A percentile compares a stretch with the other conserved stretches of the same genome.
These are phyloP conservation scores for Prorocentrum cordatum DNA, from an alignment of 169 alveolate species.

Conservation along the genomic window DNA sequence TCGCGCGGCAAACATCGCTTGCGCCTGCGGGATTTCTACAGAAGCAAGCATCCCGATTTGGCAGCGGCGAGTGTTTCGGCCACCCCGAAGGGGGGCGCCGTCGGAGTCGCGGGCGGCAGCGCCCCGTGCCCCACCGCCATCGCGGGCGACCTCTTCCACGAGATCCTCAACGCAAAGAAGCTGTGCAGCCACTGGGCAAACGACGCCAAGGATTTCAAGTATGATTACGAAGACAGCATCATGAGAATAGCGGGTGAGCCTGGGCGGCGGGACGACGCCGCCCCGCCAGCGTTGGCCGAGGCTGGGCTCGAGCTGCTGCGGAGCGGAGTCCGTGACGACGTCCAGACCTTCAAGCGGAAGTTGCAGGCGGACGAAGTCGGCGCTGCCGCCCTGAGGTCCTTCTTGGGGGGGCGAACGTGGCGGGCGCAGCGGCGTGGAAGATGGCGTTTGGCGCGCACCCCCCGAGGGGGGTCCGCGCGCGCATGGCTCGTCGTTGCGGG, in stretches of 20 bases:
- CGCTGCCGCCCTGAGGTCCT: neutral
- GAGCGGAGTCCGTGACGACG: neutral
- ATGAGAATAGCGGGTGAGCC: neutral
- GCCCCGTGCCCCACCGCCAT: neutral
- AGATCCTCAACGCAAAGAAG: neutral
- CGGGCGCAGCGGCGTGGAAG: neutral
- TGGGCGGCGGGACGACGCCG: neutral
- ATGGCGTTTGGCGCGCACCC: neutral
- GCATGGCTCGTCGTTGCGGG: neutral
- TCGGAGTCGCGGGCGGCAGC: neutral
- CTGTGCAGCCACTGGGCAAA: too few species aligned
- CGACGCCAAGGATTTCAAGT: too few species aligned
- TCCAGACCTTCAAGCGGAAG: neutral
- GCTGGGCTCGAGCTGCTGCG: neutral
- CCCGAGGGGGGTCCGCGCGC: neutral
- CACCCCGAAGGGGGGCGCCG: neutral
- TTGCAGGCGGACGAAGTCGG: neutral
- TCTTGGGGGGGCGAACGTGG: neutral
- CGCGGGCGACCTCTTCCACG: neutral
- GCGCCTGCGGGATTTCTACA: neutral
- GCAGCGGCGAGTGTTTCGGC: neutral
- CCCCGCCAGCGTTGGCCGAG: neutral
- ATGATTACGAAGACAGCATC: too few species aligned
- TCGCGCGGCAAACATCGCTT: neutral
- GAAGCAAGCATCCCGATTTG: too few species aligned